Conservation (phyloP, 805 yeast genomes). For the Lachancea dasiensis region DNA sequence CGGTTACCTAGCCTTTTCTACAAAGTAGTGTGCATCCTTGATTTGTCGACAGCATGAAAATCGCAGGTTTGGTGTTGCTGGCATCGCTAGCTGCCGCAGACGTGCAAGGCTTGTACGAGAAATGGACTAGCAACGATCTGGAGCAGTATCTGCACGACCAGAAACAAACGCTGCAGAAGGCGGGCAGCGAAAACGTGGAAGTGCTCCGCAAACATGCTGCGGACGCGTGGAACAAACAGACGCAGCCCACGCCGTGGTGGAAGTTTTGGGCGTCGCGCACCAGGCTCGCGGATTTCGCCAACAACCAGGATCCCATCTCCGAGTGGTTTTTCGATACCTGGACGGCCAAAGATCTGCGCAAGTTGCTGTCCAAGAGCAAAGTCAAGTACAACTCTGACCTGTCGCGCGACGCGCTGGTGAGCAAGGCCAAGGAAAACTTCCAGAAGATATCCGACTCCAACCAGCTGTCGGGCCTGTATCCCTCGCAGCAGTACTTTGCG, state of each 20-base stretch:
- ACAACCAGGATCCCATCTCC: conserved; percentile 16
- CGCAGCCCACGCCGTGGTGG: conserved; percentile 29
- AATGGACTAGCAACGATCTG: conserved; percentile 34
- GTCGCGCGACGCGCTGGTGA: conserved; percentile 37
- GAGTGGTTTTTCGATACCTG: conserved; percentile 49
- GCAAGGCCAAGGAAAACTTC: conserved; percentile 38
- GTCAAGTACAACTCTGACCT: conserved; percentile 28
- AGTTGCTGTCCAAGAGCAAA: conserved; percentile 30
- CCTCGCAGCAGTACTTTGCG: conserved; percentile 48
- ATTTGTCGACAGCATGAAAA: no score
- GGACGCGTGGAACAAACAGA: conserved; percentile 18
- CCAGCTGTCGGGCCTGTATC: conserved; percentile 40
- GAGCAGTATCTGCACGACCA: conserved; percentile 33
- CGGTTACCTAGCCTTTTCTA: no score
- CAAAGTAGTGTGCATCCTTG: no score
- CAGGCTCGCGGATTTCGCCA: conserved; percentile 3
- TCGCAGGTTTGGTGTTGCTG: no score
- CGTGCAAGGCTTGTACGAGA: conserved; percentile 14
- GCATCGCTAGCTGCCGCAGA: conserved; percentile 8
- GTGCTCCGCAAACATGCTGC: conserved; percentile 23
- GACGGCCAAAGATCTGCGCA: conserved; percentile 33
- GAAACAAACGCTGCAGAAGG: conserved; percentile 16
- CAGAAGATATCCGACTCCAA: conserved; percentile 34
- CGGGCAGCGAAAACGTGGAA: conserved; percentile 17
- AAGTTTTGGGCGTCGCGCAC: conserved; percentile 21